Evolutionary conservation across 257 asterid genomes (phyloP).

Genomic region (Paraleonurus japonicus): DNA sequence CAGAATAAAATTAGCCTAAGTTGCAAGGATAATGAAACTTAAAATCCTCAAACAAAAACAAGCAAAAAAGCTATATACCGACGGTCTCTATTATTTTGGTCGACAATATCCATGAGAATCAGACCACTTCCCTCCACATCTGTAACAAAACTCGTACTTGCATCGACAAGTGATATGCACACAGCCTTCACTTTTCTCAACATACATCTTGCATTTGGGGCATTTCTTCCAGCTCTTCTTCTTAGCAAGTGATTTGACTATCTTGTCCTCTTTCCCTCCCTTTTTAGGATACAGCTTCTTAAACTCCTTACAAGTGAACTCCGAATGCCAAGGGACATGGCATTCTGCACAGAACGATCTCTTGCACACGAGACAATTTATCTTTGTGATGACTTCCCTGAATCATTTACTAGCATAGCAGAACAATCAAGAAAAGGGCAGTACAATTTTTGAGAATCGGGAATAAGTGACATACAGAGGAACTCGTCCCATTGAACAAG

Average conservation of each 20-base stretch:
- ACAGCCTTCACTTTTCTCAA: constrained; percentile 41
- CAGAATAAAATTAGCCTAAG: not conserved
- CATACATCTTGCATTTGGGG: constrained; percentile 64
- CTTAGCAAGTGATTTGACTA: constrained; percentile 59
- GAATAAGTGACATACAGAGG: constrained; percentile 51
- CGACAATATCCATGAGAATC: not conserved
- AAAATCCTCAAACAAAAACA: no score
- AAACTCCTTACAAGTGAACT: constrained; percentile 64
- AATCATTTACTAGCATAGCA: constrained; percentile 55
- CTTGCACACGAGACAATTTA: constrained; percentile 47
- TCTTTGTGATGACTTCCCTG: constrained; percentile 17
- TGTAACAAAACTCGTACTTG: not conserved
- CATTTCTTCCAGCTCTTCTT: constrained; percentile 38
- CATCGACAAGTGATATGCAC: not conserved
- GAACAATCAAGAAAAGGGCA: constrained; percentile 71
- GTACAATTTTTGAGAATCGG: constrained; percentile 56
- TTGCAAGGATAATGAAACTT: no score
- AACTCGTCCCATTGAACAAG: constrained; percentile 54
- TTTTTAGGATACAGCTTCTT: constrained; percentile 38
- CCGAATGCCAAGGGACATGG: constrained; percentile 70
- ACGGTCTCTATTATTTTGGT: no score
- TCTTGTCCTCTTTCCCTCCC: constrained; percentile 37
- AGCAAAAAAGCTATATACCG: not conserved
- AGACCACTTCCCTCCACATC: not conserved
- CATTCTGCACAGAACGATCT: constrained; percentile 61